Base-by-base conservation (phyloP, 1,284 basidiomycete genomes). In the Mycosarcoma maydis region DNA sequence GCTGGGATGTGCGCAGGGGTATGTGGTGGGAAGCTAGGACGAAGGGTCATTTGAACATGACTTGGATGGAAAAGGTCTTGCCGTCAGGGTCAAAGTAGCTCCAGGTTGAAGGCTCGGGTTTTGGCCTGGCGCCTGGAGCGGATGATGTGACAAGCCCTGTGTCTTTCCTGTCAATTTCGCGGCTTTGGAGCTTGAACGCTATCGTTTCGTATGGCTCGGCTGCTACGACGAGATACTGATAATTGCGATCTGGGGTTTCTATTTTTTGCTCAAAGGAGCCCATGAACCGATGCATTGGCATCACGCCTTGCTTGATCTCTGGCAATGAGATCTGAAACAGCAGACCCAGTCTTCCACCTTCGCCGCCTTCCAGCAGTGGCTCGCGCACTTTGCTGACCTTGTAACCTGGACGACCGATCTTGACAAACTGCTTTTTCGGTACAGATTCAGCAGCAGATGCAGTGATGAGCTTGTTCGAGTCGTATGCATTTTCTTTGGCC, bases 121-220 rank as follows among this genome's bases (percentile, higher is more conserved):
- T 73, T 30, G 62, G 59, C 44, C 62, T 69, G 14, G 66, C 37
- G 2, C 44, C 47, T 22, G 71, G 70, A n/a, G 69, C 45, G 3
- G 65, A 46, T 13, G 45, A 49, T 9, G 67, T 72, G 20, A 76
- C 40, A 2, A 76, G 41, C 2, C 73, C 55, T 7, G 66, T 59
- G 9, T 77, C 61, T 39, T 68, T 49, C 29, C 76, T 88, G 82
- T 96, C 95, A 67, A 99, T 95, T 83, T 98, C 95, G 49, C 92
- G 88, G n/a, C 94, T 90, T 40, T 95, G 96, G 72, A 98, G 92
- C 26, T 95, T 92, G 86, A 98, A 98, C 9, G 94, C 92, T 72
- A 98, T 95, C 3, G 94, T 98, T 84, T 98, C 95, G 82, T 98
- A 99, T 6, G 96, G 95, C 79, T 98, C 96, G 17, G 96, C 94